Conservation (phyloP, 1,139 yeast genomes). For the Chernovozyma aurita region DNA sequence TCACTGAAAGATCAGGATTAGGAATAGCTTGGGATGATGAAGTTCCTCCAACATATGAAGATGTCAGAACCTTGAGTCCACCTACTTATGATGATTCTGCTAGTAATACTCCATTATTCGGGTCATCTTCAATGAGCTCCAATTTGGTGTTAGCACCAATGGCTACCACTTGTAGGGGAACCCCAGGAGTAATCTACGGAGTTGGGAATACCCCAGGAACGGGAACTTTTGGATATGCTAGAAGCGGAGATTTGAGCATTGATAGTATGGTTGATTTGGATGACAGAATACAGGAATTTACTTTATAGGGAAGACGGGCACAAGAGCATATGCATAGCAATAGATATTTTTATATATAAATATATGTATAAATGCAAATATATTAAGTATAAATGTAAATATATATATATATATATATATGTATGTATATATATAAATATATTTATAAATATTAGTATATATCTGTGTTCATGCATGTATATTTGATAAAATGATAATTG, state of each 20-base stretch:
- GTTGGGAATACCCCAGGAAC: slow-evolving; percentile 38
- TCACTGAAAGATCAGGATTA: slow-evolving; percentile 89
- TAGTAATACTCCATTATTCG: slow-evolving; percentile 12
- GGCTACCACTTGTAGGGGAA: slow-evolving; percentile 16
- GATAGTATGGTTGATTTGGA: slow-evolving; percentile 29
- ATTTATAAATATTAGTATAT: too few species aligned
- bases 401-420: too few species aligned
- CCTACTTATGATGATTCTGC: slow-evolving; percentile 58
- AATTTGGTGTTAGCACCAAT: slow-evolving; percentile 17
- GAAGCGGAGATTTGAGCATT: slow-evolving; percentile 16
- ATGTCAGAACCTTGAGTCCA: slow-evolving; percentile 77
- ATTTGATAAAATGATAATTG: too few species aligned
- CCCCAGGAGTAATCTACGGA: slow-evolving; percentile 43
- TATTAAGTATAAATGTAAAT: too few species aligned
- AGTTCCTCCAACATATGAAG: slow-evolving; percentile 94
- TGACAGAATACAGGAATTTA: slow-evolving; percentile 33
- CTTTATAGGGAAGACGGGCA: too few species aligned
- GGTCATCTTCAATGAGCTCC: background rate
- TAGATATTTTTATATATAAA: too few species aligned
- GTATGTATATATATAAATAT: too few species aligned
- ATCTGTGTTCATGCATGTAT: too few species aligned
- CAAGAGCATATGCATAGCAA: too few species aligned
- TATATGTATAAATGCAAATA: too few species aligned
- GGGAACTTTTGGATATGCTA: slow-evolving; percentile 18
- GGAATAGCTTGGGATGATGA: slow-evolving; percentile 99